Base-by-base conservation (phyloP, 352 stramenopile species). In the Globisporangium parvum region DNA sequence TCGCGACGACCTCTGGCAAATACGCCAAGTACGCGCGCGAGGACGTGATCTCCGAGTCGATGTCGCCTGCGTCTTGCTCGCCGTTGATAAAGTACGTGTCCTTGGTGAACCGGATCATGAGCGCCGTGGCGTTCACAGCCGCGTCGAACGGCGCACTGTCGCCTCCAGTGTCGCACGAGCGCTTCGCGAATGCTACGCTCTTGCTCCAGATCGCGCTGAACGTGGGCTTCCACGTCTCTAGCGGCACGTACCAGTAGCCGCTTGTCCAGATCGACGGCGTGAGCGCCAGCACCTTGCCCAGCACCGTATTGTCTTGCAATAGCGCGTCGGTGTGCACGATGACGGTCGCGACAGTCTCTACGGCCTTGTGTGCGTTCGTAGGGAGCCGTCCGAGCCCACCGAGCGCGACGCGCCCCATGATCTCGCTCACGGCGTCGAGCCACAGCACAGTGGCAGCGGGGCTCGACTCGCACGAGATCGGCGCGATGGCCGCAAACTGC, bases 61-160 rank as follows among this genome's bases (percentile, higher is more conserved):
- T 23, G 24, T 23, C 46, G 46, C 49, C 63, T 2, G 35, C 31
- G 45, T 73, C 61, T 24, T 37, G 17, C 21, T 57, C 40, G 49
- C 75, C 72, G 42, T 73, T 60, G 42, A 66, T 40, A 39, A 87
- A 87, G 33, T 81, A 69, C 18, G 67, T 71, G 66, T 87, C 74
- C 57, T 87, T 87, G n/a, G 70, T 87, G 66, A 87, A 87, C 28
- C 77, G 77, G 42, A 85, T 69, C 24, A 81, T 69, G 3, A 70
- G 70, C 54, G 77, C 67, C 15, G 77, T 85, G 4, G 70, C 66
- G 50, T 85, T 83, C 21, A 85, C 53, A 28, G 76, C 68, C 1
- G 61, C 53, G 28, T 73, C 62, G 33, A 84, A 82, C 14, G 50
- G 31, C 35, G 35, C 55, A 5, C 28, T 33, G 35, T 62, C 18